phyloP scores from a whole-genome alignment of 2,329 filamentous ascomycete species.

The Calonectria hawksworthii region DNA sequence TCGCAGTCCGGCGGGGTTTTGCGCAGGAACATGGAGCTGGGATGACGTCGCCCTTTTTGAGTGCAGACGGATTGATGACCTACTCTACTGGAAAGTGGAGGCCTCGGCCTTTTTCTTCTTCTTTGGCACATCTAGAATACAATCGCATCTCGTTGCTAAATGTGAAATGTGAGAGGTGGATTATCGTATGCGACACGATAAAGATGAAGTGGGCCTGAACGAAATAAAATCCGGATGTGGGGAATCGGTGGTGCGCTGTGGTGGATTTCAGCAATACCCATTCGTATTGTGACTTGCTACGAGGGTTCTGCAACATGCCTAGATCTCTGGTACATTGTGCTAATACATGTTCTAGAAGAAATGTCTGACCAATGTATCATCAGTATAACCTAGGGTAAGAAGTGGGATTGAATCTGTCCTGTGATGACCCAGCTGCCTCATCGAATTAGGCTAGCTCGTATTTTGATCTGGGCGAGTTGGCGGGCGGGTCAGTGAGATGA shows the following conservation, averaged over 20 bases:
- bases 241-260: neutral
- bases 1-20: too few species aligned
- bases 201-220: neutral
- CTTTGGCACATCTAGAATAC: neutral
- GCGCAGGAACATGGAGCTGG: too few species aligned
- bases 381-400: neutral
- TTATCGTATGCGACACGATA: neutral
- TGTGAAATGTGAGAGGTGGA: neutral
- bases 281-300: neutral
- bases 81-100: neutral
- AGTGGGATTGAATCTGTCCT: neutral
- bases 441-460: neutral
- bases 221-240: neutral
- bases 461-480: neutral
- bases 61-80: neutral
- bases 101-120: neutral
- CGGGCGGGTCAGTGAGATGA: neutral
- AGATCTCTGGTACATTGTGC: neutral
- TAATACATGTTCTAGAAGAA: neutral
- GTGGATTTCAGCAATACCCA: too few species aligned
- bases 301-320: neutral
- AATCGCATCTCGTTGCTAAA: neutral
- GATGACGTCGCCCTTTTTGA: neutral
- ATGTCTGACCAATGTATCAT: neutral
- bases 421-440: neutral